Evolutionary conservation across 2,329 filamentous ascomycete genomes (phyloP), one percentile per base, ranked within the genome.

Genomic region (Microdochium nivale): DNA sequence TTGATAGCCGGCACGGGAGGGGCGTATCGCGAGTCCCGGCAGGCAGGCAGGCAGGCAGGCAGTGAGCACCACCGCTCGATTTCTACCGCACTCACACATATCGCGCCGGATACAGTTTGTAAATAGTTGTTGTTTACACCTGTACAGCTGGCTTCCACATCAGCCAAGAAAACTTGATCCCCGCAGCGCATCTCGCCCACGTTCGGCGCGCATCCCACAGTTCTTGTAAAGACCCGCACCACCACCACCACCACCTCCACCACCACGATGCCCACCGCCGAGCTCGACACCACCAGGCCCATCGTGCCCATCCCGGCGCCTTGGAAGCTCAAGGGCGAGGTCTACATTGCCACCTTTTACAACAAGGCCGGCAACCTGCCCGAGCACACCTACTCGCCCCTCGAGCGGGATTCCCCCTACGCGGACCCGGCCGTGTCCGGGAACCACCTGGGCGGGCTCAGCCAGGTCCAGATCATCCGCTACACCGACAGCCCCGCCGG

Each of bases 401-500:
- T 79, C 10, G 76, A 79, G 58, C 67, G 62, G 5, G 52, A 55
- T 0, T 74, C 74, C 0, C 32, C 55, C 1, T 78, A 70, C 52
- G 68, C 71, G 33, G 55, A 60, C 3, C 53, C 61, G 2, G 46
- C 56, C 0, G 56, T 60, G 1, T 64, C 67, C 1, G 71, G 70
- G n/a, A 59, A 62, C 30, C 66, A 70, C 4, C 55, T 67, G 16
- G 75, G 76, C 16, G 76, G 77, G 0, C 54, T 78, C 7, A 67
- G 70, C 55, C 73, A 75, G 65, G 63, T 79, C 16, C 75, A 78
- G 61, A 60, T 80, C 51, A 67, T 80, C 27, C 69, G 76, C 9
- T 80, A 80, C 59, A 65, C 61, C 1, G 69, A 77, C 21, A 74
- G 70, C 3, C 76, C 76, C 0, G 75, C 77, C 2, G 78, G 78